These are phyloP conservation scores for Quambalaria eucalypti DNA, from an alignment of 1,284 basidiomycete genomes.

Conservation along the genomic window DNA sequence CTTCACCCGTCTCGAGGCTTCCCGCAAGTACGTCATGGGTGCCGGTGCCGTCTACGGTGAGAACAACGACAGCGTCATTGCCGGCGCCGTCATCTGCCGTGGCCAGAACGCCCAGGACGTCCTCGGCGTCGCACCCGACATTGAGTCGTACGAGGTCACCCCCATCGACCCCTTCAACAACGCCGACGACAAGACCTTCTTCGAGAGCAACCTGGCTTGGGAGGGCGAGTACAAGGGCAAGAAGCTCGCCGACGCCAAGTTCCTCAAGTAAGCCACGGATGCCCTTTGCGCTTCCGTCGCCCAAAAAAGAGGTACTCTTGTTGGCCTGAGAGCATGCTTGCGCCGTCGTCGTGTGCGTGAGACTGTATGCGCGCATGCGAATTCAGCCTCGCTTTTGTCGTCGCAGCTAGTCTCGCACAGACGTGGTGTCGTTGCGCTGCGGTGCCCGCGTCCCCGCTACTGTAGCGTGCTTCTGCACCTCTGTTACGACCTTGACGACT, in stretches of 20 bases:
- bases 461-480: too few relatives aligned
- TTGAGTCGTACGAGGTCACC: slow-evolving; percentile 76
- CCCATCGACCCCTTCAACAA: slow-evolving; percentile 48
- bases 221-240: slow-evolving; percentile 33
- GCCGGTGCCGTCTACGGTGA: slow-evolving; percentile 82
- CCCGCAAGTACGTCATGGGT: slow-evolving; percentile 63
- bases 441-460: too few relatives aligned
- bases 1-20: slow-evolving; percentile 69
- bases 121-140: slow-evolving; percentile 65
- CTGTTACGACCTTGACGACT: too few relatives aligned
- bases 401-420: too few relatives aligned
- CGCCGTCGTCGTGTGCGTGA: too few relatives aligned
- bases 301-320: too few relatives aligned
- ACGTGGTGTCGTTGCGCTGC: too few relatives aligned
- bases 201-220: slow-evolving; percentile 46
- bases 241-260: slow-evolving; percentile 40
- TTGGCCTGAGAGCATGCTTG: too few relatives aligned
- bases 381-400: too few relatives aligned
- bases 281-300: too few relatives aligned
- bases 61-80: slow-evolving; percentile 56
- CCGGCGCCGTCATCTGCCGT: slow-evolving; percentile 70
- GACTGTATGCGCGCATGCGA: too few relatives aligned
- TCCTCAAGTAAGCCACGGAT: slow-evolving; percentile 47
- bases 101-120: slow-evolving; percentile 53
- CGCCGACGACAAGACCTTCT: slow-evolving; percentile 46